Base-by-base conservation (phyloP, 495 filamentous ascomycete genomes). In the Tuber borchii region DNA sequence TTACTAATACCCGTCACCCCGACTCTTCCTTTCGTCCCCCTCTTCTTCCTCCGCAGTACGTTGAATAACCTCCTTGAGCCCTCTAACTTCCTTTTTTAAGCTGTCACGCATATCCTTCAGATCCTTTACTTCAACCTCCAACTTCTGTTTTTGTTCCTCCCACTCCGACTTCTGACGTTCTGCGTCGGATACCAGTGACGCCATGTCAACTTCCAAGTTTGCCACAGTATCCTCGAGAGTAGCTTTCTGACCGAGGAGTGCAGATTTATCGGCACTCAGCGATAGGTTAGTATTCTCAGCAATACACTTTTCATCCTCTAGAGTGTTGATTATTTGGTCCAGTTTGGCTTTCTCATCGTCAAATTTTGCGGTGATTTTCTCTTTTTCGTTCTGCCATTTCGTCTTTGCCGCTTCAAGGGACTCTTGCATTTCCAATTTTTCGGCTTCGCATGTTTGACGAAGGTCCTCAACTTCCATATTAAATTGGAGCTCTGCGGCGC, bases 1-100 rank as follows among this genome's bases (percentile, higher is more conserved):
- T 89, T 87, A 90, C 88, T 89, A 90, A 85, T 88, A 90, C 83
- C 85, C 83, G 83, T 90, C 88, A 75, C 87, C 88, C 79, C 88
- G 89, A 75, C 86, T 87, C 80, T 88, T 88, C 68, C 90, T 86
- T 80, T 90, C 89, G 73, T 86, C 87, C 68, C 81, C 81, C 26
- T 82, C 80, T 20, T 83, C 81, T 43, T 87, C 86, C 78, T 90
- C 88, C 51, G 88, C 88, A 65, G 90, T 87, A 70, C 86, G 87
- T 75, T 87, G 86, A 7, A 89, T 83, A 69, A 89, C 86, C 83
- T 88, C 89, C 74, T 87, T 85, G 78, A 91, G 79, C 68, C 86
- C 87, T 61, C 85, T 86, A 77, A 89, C 89, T 76, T 91, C 89
- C 17, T 83, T 83, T 51, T 86, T 87, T 72, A 90, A 78, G 77